phyloP scores from a whole-genome alignment of 1,284 basidiomycete genomes.

The Microbotryum scabiosae region DNA sequence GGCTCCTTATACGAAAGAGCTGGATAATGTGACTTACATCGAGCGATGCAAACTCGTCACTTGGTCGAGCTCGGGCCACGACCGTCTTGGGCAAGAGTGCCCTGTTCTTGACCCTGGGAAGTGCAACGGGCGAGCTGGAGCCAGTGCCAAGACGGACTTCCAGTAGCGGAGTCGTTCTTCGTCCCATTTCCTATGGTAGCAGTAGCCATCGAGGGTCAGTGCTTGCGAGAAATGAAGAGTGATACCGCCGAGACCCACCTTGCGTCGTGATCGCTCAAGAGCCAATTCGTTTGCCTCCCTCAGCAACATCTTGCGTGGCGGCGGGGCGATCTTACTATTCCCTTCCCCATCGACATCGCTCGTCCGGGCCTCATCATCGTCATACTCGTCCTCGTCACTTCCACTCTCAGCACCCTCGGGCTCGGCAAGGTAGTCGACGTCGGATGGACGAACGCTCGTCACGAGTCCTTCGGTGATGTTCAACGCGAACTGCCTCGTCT shows the following conservation, averaged over 20 bases:
- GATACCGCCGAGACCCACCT: not conserved
- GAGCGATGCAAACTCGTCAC: conserved; percentile 3
- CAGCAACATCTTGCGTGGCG: not conserved
- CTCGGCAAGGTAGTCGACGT: conserved; percentile 6
- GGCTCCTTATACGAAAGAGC: rapidly evolving
- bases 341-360: not conserved
- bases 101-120: conserved; percentile 8
- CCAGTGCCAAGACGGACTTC: not conserved
- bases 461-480: not conserved
- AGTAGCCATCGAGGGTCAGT: not conserved
- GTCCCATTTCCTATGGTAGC: not conserved
- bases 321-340: not conserved
- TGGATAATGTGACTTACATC: conserved; percentile 3
- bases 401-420: not conserved
- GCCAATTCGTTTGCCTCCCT: not conserved
- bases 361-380: not conserved
- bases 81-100: not conserved
- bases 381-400: conserved; percentile 2
- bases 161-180: not conserved
- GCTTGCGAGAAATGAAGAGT: not conserved
- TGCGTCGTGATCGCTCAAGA: not conserved
- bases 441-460: not conserved
- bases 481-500: conserved; percentile 18
- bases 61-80: not conserved
- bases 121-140: conserved; percentile 2